phyloP scores from a whole-genome alignment of 345 rosid genomes.

The Gossypium bickii region DNA sequence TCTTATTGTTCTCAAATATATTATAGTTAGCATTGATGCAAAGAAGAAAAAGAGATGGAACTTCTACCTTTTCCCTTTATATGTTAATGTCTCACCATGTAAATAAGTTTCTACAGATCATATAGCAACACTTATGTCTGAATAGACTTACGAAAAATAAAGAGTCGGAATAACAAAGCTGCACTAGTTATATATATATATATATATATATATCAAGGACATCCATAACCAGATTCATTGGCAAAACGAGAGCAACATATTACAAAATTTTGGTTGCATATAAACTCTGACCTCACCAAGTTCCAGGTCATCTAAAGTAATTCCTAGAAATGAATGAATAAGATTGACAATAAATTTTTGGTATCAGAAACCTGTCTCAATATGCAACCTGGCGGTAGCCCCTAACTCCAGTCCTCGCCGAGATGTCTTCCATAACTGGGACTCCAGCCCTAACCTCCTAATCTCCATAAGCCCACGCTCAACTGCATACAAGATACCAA shows the following conservation, averaged over 20 bases:
- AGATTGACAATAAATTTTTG: not conserved
- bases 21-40: too few relatives aligned
- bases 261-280: not conserved
- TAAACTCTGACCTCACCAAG: not conserved
- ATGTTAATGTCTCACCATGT: too few relatives aligned
- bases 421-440: conserved; percentile 66
- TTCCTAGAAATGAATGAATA: not conserved
- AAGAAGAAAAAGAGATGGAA: too few relatives aligned
- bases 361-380: conserved; percentile 34
- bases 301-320: not conserved
- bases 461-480: conserved; percentile 80
- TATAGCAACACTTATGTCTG: too few relatives aligned
- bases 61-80: too few relatives aligned
- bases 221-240: not conserved
- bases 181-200: too few relatives aligned
- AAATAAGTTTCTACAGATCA: too few relatives aligned
- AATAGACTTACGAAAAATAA: too few relatives aligned
- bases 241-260: not conserved
- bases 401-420: conserved; percentile 48
- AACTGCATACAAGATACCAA: conserved; percentile 35
- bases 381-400: conserved; percentile 28
- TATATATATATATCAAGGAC: too few relatives aligned
- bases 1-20: too few relatives aligned
- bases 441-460: conserved; percentile 67
- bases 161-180: too few relatives aligned